Conservation (phyloP, 2,329 filamentous ascomycete genomes). For the Phaeophleospora eucalypticola region DNA sequence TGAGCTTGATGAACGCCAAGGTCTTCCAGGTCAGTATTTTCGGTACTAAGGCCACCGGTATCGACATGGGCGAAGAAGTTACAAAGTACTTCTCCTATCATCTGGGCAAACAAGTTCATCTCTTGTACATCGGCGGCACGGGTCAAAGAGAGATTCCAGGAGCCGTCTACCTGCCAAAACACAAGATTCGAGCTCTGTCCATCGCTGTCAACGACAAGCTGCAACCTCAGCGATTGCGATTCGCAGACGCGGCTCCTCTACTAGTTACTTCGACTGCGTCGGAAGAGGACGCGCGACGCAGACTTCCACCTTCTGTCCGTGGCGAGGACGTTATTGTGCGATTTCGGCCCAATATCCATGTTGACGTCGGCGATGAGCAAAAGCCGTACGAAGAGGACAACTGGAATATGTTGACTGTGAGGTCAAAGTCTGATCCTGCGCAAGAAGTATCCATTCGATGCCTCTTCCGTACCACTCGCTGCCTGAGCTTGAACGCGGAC, state of each 20-base stretch:
- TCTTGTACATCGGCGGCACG: conserved; percentile 34
- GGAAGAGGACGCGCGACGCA: conserved; percentile 30
- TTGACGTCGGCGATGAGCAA: conserved; percentile 29
- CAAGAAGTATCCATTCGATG: conserved; percentile 33
- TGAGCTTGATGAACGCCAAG: conserved; percentile 27
- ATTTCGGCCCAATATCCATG: conserved; percentile 33
- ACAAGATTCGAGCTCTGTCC: conserved; percentile 28
- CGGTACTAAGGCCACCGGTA: conserved; percentile 31
- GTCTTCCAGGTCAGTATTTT: conserved; percentile 32
- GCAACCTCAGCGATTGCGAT: conserved; percentile 32
- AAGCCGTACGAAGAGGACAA: conserved; percentile 31
- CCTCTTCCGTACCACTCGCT: conserved; percentile 29
- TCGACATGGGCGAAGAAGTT: conserved; percentile 33
- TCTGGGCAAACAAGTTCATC: conserved; percentile 22
- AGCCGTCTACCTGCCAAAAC: conserved; percentile 30
- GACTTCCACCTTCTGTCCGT: conserved; percentile 27
- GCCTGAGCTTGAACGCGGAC: conserved; percentile 32
- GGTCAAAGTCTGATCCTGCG: conserved; percentile 25
- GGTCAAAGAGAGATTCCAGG: conserved; percentile 33
- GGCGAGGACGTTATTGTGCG: conserved; percentile 32
- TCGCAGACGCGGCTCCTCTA: conserved; percentile 32
- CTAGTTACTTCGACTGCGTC: conserved; percentile 34
- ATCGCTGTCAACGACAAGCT: conserved; percentile 33
- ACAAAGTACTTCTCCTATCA: conserved; percentile 30
- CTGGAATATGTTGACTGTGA: conserved; percentile 32